A percentile compares a stretch with the other conserved stretches of the same genome.
Conservation (phyloP, 345 rosid genomes). For the Bruguiera parviflora region DNA sequence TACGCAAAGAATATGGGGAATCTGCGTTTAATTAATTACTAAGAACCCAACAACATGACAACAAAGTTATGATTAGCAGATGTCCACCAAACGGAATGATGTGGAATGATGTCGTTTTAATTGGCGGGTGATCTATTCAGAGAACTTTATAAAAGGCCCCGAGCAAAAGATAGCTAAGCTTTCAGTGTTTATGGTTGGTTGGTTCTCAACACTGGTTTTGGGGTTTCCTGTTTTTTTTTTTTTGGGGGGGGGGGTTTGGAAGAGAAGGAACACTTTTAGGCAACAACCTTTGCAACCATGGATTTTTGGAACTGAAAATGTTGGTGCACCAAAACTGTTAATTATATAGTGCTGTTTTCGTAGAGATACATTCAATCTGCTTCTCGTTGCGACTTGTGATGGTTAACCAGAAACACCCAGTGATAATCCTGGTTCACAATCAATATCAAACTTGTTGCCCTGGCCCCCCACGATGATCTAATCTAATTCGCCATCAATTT, state of each 20-base stretch:
- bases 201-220: background rate
- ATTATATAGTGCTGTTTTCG: background rate
- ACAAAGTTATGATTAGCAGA: background rate
- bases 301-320: background rate
- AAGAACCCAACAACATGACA: slow-evolving; percentile 8
- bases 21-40: too few relatives aligned
- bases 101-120: slow-evolving; percentile 30
- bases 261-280: too few relatives aligned
- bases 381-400: background rate
- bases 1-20: too few relatives aligned
- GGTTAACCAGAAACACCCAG: background rate
- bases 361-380: background rate
- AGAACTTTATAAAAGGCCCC: slow-evolving; percentile 11
- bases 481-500: too few relatives aligned
- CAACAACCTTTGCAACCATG: background rate
- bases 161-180: background rate
- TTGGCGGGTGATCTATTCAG: slow-evolving; percentile 3
- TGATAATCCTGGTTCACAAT: slow-evolving; percentile 5
- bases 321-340: too few relatives aligned
- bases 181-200: slow-evolving; percentile 3
- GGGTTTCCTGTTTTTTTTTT: too few relatives aligned
- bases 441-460: slow-evolving; percentile 3
- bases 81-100: slow-evolving; percentile 16
- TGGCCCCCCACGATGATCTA: background rate
- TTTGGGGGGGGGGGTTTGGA: too few relatives aligned